phyloP scores from a whole-genome alignment of 805 yeast genomes.

The Helenozyma rhizophorensis region DNA sequence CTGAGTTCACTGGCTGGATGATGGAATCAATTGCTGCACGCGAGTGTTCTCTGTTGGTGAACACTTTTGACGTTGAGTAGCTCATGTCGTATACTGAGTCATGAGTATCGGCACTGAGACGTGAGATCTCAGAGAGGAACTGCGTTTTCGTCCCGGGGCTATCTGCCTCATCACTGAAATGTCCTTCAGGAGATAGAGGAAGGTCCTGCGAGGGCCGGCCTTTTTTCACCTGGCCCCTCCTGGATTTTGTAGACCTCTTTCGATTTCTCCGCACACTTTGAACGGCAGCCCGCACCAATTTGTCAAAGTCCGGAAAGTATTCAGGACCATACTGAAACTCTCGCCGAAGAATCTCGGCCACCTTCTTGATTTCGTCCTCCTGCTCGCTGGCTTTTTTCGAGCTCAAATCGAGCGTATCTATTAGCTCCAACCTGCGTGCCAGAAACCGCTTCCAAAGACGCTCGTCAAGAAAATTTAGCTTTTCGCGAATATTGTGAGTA shows the following conservation, averaged over 20 bases:
- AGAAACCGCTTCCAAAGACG: conserved; percentile 84
- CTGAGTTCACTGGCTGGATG: conserved; percentile 31
- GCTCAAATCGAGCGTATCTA: conserved; percentile 65
- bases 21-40: conserved; percentile 45
- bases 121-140: conserved; percentile 34
- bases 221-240: conserved; percentile 11
- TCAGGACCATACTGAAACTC: conserved; percentile 71
- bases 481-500: conserved; percentile 54
- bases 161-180: neutral
- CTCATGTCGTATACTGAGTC: conserved; percentile 32
- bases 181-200: conserved; percentile 1
- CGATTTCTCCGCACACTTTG: conserved; percentile 90
- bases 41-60: conserved; percentile 35
- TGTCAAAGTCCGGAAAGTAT: conserved; percentile 72
- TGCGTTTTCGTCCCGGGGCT: conserved; percentile 1
- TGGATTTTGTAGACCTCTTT: conserved; percentile 50
- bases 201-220: neutral
- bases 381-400: conserved; percentile 87
- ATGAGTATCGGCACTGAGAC: conserved; percentile 28
- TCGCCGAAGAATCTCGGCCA: conserved; percentile 69
- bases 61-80: conserved; percentile 26
- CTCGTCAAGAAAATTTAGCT: conserved; percentile 76
- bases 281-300: conserved; percentile 86
- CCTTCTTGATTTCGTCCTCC: conserved; percentile 71
- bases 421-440: conserved; percentile 84